Evolutionary conservation across 306 rosid genomes (phyloP).

Genomic region (Datisca glomerata): DNA sequence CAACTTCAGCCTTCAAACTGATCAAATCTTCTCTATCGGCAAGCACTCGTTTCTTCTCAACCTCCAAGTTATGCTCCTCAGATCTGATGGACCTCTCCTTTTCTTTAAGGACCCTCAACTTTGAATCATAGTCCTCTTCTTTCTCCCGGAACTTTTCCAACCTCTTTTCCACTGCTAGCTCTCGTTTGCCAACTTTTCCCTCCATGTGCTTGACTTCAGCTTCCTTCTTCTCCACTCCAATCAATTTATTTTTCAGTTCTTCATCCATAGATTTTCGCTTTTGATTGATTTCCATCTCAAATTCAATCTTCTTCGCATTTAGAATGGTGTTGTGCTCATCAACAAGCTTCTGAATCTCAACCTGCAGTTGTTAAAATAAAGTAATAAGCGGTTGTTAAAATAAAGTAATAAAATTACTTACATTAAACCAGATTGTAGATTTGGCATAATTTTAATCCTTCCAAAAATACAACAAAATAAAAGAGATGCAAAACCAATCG

Average conservation of each 20-base stretch:
- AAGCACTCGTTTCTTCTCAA: slow-evolving; percentile 40
- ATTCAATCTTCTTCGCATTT: slow-evolving; percentile 55
- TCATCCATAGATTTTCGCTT: slow-evolving; percentile 70
- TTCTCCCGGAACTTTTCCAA: slow-evolving; percentile 79
- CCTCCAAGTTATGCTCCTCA: slow-evolving; percentile 59
- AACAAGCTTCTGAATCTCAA: slow-evolving; percentile 70
- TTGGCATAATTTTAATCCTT: too few species aligned
- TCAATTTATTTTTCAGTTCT: slow-evolving; percentile 45
- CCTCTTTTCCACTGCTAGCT: slow-evolving; percentile 76
- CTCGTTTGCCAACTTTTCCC: slow-evolving; percentile 72
- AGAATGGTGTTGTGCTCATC: slow-evolving; percentile 66
- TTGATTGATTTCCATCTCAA: slow-evolving; percentile 68
- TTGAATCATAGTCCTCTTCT: slow-evolving; percentile 70
- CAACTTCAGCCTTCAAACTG: slow-evolving; percentile 48
- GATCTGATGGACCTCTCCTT: slow-evolving; percentile 50
- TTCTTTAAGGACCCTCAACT: slow-evolving; percentile 63
- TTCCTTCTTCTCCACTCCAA: slow-evolving; percentile 78
- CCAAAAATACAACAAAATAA: too few species aligned
- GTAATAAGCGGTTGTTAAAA: too few species aligned
- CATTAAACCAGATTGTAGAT: too few species aligned
- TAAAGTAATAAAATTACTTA: too few species aligned
- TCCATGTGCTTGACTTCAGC: slow-evolving; percentile 72
- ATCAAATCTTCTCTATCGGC: slow-evolving; percentile 59
- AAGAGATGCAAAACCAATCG: too few species aligned
- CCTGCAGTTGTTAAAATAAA: too few species aligned